A percentile compares a stretch with the other conserved stretches of the same genome.
phyloP scores from a whole-genome alignment of 805 yeast species.

The Sugiyamaella valdiviana region DNA sequence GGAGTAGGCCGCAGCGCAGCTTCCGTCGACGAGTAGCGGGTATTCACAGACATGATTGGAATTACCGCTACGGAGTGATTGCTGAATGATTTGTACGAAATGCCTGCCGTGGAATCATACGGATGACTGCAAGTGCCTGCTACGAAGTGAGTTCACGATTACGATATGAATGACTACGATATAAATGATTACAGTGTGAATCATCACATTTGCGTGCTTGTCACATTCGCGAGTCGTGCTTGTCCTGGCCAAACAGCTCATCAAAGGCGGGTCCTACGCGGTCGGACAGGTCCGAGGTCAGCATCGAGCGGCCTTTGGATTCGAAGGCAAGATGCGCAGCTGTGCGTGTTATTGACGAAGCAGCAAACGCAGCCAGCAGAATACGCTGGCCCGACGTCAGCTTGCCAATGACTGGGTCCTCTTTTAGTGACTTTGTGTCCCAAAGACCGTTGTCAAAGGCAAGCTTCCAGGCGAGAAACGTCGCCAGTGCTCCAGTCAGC shows the following conservation, averaged over 20 bases:
- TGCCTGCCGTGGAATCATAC: too few relatives aligned
- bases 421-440: constrained; percentile 30
- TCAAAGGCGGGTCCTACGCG: constrained; percentile 58
- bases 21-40: constrained; percentile 10
- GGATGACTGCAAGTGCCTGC: too few relatives aligned
- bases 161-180: too few relatives aligned
- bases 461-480: constrained; percentile 72
- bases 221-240: background rate
- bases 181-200: too few relatives aligned
- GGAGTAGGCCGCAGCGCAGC: constrained; percentile 38
- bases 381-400: constrained; percentile 32
- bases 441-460: constrained; percentile 57
- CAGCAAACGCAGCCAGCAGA: constrained; percentile 54
- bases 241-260: constrained; percentile 34
- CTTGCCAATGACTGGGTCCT: constrained; percentile 28
- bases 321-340: constrained; percentile 63
- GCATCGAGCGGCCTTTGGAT: constrained; percentile 68
- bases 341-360: constrained; percentile 56
- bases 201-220: background rate
- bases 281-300: constrained; percentile 73
- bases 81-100: too few relatives aligned
- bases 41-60: too few relatives aligned
- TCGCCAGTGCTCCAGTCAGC: constrained; percentile 75
- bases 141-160: too few relatives aligned
- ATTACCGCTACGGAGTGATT: too few relatives aligned